Evolutionary conservation across 345 rosid genomes (phyloP).

Genomic region (Alliaria petiolata): DNA sequence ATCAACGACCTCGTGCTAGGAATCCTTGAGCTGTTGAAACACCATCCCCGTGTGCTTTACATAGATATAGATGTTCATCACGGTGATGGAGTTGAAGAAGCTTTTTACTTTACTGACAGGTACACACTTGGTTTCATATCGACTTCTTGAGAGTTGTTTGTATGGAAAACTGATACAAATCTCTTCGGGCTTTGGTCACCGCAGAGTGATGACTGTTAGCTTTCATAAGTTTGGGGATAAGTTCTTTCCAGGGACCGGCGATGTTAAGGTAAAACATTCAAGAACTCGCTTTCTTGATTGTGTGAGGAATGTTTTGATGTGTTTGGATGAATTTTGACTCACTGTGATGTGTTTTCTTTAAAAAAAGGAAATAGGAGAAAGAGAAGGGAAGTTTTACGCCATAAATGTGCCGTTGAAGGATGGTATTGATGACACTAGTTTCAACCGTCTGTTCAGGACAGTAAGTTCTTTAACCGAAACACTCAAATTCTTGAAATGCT

Average conservation of each 20-base stretch:
- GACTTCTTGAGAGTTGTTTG: background rate
- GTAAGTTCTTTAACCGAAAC: slow-evolving; percentile 44
- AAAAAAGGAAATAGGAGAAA: slow-evolving; percentile 89
- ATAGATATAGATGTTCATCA: slow-evolving; percentile 98
- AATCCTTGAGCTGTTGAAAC: slow-evolving; percentile 82
- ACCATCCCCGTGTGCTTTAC: slow-evolving; percentile 86
- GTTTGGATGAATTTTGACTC: slow-evolving; percentile 8
- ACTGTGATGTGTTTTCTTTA: background rate
- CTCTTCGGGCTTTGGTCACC: slow-evolving; percentile 17
- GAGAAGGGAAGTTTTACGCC: slow-evolving; percentile 93
- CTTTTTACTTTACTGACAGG: slow-evolving; percentile 98
- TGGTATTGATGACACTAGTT: slow-evolving; percentile 94
- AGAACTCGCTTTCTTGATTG: background rate
- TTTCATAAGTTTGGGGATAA: slow-evolving; percentile 94
- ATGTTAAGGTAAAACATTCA: slow-evolving; percentile 71
- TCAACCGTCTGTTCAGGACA: slow-evolving; percentile 88
- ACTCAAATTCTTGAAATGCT: background rate
- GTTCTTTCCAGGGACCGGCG: slow-evolving; percentile 99
- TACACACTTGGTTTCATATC: slow-evolving; percentile 1
- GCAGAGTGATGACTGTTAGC: slow-evolving; percentile 99
- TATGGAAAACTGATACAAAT: background rate
- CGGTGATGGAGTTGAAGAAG: slow-evolving; percentile 99
- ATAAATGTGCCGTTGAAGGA: slow-evolving; percentile 96
- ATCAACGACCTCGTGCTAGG: slow-evolving; percentile 96
- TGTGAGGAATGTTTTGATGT: background rate